A percentile compares a stretch with the other conserved stretches of the same genome.
These are phyloP conservation scores for Brassica hybrid DNA, from an alignment of 441 rosid species.

Conservation along the genomic window DNA sequence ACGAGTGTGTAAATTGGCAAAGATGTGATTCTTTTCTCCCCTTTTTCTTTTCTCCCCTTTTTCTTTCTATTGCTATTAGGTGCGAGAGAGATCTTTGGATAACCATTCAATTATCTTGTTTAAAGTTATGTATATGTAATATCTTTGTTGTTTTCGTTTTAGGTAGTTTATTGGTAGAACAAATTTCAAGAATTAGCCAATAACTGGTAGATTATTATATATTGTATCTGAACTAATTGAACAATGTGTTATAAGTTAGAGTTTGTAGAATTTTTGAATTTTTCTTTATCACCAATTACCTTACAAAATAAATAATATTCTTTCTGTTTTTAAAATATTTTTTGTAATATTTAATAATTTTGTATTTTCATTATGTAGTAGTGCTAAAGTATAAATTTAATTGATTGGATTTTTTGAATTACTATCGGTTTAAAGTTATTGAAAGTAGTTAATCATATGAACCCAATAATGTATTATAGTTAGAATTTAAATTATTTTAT, in stretches of 20 bases:
- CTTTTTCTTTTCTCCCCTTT: neutral
- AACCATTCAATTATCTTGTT: conserved; percentile 35
- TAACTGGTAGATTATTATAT: conserved; percentile 10
- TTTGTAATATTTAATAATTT: neutral
- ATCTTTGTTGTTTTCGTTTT: conserved; percentile 26
- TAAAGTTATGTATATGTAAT: conserved; percentile 18
- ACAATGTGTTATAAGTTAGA: neutral
- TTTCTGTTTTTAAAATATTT: neutral
- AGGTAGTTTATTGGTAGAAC: conserved; percentile 11
- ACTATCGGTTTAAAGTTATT: too few relatives aligned
- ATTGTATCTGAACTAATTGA: neutral
- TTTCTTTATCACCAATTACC: neutral
- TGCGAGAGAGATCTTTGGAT: conserved; percentile 33
- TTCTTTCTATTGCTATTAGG: conserved; percentile 22
- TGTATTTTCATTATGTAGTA: neutral
- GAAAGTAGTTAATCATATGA: too few relatives aligned
- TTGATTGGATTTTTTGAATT: too few relatives aligned
- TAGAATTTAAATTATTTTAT: too few relatives aligned
- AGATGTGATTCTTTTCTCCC: neutral
- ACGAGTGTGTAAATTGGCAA: conserved; percentile 26
- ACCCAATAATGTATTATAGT: too few relatives aligned
- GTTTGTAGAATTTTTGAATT: neutral
- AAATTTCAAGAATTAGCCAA: conserved; percentile 16
- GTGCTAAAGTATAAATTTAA: too few relatives aligned
- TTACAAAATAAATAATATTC: neutral